Conservation (phyloP, 1,139 yeast species). For the Kodamaea derodonti region DNA sequence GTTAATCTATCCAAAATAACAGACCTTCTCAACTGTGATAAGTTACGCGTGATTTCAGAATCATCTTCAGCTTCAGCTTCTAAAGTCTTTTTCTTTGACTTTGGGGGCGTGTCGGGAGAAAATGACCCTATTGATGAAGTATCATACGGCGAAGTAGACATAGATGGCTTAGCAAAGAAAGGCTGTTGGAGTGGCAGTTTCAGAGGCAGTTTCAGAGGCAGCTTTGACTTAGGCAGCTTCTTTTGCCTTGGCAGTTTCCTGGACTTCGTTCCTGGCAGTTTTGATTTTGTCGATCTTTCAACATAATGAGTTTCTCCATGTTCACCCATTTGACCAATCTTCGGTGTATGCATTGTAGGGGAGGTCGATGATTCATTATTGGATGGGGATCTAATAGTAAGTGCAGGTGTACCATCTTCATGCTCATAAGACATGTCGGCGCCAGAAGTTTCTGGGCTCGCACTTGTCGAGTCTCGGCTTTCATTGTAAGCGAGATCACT, state of each 20-base stretch:
- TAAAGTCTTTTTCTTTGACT: neutral
- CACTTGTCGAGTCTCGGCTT: neutral
- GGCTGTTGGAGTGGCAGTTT: neutral
- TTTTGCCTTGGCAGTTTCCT: neutral
- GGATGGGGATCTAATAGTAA: neutral
- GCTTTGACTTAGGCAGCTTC: neutral
- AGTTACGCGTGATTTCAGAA: conserved; percentile 8
- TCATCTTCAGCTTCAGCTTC: conserved; percentile 9
- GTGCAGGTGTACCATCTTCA: no score
- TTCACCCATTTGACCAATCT: neutral
- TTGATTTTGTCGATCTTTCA: neutral
- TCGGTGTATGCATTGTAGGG: neutral
- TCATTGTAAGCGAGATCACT: neutral
- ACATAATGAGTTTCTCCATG: conserved; percentile 1
- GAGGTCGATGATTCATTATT: neutral
- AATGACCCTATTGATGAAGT: conserved; percentile 30
- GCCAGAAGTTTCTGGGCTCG: neutral
- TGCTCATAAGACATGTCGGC: neutral
- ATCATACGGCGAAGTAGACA: conserved; percentile 10
- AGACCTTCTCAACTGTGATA: conserved; percentile 26
- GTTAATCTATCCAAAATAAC: conserved; percentile 38
- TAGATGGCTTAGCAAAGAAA: conserved; percentile 7
- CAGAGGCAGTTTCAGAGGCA: neutral
- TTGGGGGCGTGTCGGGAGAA: conserved; percentile 36
- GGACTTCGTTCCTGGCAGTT: neutral